Evolutionary conservation across 352 stramenopile species (phyloP).

Genomic region (Blastocystis sp.): DNA sequence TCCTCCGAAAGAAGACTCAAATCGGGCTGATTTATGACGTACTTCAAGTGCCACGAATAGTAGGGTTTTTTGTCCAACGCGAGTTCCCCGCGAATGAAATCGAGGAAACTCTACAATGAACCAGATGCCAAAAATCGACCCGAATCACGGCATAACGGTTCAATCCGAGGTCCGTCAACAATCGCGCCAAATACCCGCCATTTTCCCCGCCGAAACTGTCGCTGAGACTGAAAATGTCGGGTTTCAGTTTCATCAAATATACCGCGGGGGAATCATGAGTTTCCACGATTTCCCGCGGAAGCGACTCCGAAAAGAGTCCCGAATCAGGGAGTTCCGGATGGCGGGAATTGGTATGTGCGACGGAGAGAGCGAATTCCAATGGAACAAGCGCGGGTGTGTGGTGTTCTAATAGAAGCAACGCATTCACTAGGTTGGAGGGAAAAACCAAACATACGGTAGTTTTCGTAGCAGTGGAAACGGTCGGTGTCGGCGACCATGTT

Average conservation of each 20-base stretch:
- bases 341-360: neutral
- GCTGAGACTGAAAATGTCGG: neutral
- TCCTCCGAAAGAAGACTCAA: neutral
- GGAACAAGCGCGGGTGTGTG: neutral
- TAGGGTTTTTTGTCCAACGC: neutral
- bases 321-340: neutral
- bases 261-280: neutral
- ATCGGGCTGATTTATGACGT: neutral
- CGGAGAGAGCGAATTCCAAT: neutral
- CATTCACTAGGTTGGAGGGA: neutral
- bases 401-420: neutral
- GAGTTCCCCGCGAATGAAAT: neutral
- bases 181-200: neutral
- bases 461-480: neutral
- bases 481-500: neutral
- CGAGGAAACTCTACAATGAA: neutral
- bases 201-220: neutral
- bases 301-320: neutral
- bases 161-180: slow-evolving; percentile 3
- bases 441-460: slow-evolving; percentile 1
- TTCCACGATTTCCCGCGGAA: no score
- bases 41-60: neutral
- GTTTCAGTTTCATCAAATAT: neutral
- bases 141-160: neutral
- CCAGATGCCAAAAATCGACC: neutral